Evolutionary conservation across 2,329 filamentous ascomycete species (phyloP), one percentile per base, ranked within the genome.

Genomic region (Parascedosporium putredinis): DNA sequence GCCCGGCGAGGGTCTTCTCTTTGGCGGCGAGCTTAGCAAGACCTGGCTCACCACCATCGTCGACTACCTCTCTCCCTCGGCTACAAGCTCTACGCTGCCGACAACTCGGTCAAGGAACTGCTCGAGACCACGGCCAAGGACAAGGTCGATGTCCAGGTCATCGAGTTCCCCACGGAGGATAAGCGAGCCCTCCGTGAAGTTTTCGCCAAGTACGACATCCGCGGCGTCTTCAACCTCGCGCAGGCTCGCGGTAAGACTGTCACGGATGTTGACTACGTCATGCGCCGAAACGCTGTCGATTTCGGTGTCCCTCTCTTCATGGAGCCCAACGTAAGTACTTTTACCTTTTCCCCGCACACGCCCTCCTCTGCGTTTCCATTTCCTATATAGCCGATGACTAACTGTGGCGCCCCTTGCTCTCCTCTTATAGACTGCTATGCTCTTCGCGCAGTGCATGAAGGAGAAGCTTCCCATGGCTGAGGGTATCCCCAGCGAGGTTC

Each of bases 281-380:
- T 97, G 91, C 54, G 54, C 62, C 82, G 93, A 65, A 98, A 98
- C 64, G 93, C 93, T 24, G 93, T 98, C 51, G 93, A 98, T 71
- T 98, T 98, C 67, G 91, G 91, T 59, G 89, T 97, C 27, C 93
- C 93, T 45, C 75, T 98, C 51, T 97, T 98, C 69, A 96, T 96
- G 90, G 91, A 97, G 74, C 88, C 90, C 50, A 91, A 93, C 84
- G 89, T 94, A 74, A 72, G 80, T n/a, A n/a, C n/a, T n/a, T 67
- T 56, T 50, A 49, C 38, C 20, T 36, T n/a, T n/a, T n/a, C n/a
- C n/a, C n/a, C n/a, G n/a, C n/a, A n/a, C n/a, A n/a, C n/a, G n/a
- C n/a, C n/a, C n/a, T n/a, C n/a, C n/a, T n/a, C n/a, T n/a, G n/a
- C n/a, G n/a, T n/a, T n/a, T 16, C 4, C 8, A 36, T 24, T 9